A percentile compares a stretch with the other conserved stretches of the same genome.
These are phyloP conservation scores for Leishmania tropica DNA, from an alignment of 208 protist species.

Conservation along the genomic window DNA sequence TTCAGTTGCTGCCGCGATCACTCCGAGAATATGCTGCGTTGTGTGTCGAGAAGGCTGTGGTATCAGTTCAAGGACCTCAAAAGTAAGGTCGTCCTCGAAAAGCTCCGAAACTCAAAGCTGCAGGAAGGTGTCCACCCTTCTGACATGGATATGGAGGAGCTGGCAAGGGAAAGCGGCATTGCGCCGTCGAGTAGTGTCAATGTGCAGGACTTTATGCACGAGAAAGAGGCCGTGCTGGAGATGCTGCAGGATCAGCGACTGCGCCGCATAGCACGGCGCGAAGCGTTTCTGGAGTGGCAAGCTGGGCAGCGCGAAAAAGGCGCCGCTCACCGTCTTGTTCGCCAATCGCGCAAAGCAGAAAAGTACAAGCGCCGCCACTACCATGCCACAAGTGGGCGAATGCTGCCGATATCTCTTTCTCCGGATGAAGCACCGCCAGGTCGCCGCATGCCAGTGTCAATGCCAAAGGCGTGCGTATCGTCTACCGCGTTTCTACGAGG, in stretches of 20 bases:
- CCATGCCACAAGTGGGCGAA: constrained; percentile 52
- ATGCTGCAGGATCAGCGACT: constrained; percentile 65
- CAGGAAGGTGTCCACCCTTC: constrained; percentile 28
- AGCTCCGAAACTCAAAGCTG: constrained; percentile 26
- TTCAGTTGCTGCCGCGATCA: neutral
- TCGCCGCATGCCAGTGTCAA: neutral
- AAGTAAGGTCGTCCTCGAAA: constrained; percentile 26
- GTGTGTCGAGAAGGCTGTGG: constrained; percentile 9
- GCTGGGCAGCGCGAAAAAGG: constrained; percentile 86
- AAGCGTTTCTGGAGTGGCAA: constrained; percentile 87
- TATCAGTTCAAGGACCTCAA: constrained; percentile 36
- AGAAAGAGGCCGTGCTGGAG: constrained; percentile 43
- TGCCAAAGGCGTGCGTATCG: neutral
- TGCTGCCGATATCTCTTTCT: constrained; percentile 50
- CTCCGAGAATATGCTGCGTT: constrained; percentile 16
- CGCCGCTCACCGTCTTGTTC: constrained; percentile 70
- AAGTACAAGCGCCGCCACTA: constrained; percentile 82
- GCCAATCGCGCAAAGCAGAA: constrained; percentile 68
- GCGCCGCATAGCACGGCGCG: constrained; percentile 60
- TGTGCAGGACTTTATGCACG: constrained; percentile 27
- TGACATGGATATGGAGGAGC: constrained; percentile 47
- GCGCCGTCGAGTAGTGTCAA: constrained; percentile 16
- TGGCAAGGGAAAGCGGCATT: constrained; percentile 46
- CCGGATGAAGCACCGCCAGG: neutral
- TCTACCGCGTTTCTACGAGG: constrained; percentile 8